Evolutionary conservation across 345 rosid species (phyloP).

Genomic region (Nephelium lappaceum): DNA sequence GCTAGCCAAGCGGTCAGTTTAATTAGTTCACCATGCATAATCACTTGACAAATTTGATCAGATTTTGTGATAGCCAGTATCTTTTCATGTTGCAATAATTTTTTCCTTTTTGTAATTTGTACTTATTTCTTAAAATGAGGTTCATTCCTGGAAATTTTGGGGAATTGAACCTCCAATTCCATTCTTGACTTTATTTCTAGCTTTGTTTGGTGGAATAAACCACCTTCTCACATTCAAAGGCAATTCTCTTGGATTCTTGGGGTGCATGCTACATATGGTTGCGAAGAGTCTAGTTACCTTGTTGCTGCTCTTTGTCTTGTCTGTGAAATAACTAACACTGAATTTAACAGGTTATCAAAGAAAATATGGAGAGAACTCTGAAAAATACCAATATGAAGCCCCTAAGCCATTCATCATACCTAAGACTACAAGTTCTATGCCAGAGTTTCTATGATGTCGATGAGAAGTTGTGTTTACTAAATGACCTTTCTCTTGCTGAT

Average conservation of each 20-base stretch:
- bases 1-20: slow-evolving; percentile 9
- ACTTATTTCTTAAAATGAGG: neutral
- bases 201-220: neutral
- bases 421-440: slow-evolving; percentile 84
- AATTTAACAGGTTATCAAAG: slow-evolving; percentile 79
- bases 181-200: neutral
- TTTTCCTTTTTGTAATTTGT: neutral
- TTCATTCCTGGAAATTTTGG: neutral
- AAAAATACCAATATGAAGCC: slow-evolving; percentile 93
- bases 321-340: slow-evolving; percentile 16
- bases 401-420: slow-evolving; percentile 79
- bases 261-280: neutral
- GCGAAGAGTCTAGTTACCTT: neutral
- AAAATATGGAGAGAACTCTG: slow-evolving; percentile 71
- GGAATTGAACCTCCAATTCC: neutral
- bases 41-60: neutral
- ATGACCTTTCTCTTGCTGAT: slow-evolving; percentile 69
- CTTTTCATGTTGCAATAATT: neutral
- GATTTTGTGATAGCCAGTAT: neutral
- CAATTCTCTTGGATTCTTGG: neutral
- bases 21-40: slow-evolving; percentile 2
- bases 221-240: neutral
- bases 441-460: slow-evolving; percentile 82
- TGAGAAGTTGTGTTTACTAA: slow-evolving; percentile 70
- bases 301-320: slow-evolving; percentile 8